A percentile compares a stretch with the other conserved stretches of the same genome.
These are phyloP conservation scores for Candida patagonica DNA, from an alignment of 805 yeast species.

Conservation along the genomic window DNA sequence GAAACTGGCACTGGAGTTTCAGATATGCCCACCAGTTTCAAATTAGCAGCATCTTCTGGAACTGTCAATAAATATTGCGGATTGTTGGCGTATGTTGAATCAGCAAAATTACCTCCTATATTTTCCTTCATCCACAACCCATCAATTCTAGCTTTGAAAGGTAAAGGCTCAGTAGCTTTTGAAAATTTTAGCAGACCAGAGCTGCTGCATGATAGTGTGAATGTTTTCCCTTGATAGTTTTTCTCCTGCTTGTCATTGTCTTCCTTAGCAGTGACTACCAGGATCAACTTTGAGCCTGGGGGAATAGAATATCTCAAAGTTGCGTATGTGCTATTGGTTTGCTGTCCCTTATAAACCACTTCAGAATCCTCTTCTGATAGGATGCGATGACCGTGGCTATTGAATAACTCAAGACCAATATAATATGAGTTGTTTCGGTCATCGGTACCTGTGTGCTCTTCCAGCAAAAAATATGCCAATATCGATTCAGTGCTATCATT, in stretches of 20 bases:
- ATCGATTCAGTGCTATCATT: constrained; percentile 14
- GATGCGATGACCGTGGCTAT: constrained; percentile 5
- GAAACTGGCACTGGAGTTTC: constrained; percentile 28
- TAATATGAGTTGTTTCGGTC: constrained; percentile 1
- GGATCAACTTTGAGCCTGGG: constrained; percentile 17
- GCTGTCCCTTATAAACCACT: constrained; percentile 17
- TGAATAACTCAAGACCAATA: constrained; percentile 10
- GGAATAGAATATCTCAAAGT: constrained; percentile 19
- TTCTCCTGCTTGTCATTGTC: constrained; percentile 4
- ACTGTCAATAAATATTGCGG: constrained; percentile 41
- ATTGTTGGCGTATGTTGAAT: constrained; percentile 39
- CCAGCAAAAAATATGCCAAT: constrained; percentile 5
- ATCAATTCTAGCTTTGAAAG: constrained; percentile 17
- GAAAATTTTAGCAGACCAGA: constrained; percentile 12
- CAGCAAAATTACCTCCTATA: constrained; percentile 49
- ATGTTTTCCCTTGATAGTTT: constrained; percentile 4
- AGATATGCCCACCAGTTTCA: constrained; percentile 21
- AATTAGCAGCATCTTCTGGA: neutral
- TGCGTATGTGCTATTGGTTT: constrained; percentile 28
- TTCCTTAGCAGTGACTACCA: constrained; percentile 11
- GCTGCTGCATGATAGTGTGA: constrained; percentile 15
- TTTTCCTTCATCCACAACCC: constrained; percentile 39
- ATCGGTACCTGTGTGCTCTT: constrained; percentile 9
- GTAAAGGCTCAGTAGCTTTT: constrained; percentile 28
- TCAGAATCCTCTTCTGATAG: constrained; percentile 8